phyloP scores from a whole-genome alignment of 805 yeast species.

The Ogataea paraovalis region DNA sequence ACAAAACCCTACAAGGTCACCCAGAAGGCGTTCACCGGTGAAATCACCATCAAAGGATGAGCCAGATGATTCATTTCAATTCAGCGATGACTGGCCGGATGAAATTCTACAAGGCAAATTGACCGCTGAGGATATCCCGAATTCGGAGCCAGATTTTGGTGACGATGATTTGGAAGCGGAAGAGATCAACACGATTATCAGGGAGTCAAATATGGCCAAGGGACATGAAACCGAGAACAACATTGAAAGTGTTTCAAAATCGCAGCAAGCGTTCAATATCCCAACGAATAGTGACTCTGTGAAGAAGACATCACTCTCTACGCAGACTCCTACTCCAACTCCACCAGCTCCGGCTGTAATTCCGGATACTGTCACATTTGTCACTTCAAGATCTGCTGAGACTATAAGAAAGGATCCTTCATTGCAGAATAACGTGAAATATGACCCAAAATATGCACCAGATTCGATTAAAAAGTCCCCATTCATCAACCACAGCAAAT shows the following conservation, averaged over 20 bases:
- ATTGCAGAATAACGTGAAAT: constrained; percentile 38
- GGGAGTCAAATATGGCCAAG: constrained; percentile 3
- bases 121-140: constrained; percentile 10
- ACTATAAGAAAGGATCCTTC: constrained; percentile 44
- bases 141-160: constrained; percentile 27
- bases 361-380: constrained; percentile 39
- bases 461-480: constrained; percentile 54
- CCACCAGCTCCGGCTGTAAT: constrained; percentile 14
- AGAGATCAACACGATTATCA: constrained; percentile 8
- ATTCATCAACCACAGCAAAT: constrained; percentile 57
- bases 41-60: constrained; percentile 3
- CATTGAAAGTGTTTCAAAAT: not conserved
- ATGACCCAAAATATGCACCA: constrained; percentile 54
- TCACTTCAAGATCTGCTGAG: constrained; percentile 63
- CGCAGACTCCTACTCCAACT: not conserved
- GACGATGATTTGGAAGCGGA: constrained; percentile 25
- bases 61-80: constrained; percentile 49
- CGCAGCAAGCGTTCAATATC: not conserved
- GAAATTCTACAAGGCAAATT: constrained; percentile 11
- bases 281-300: not conserved
- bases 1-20: not conserved
- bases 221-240: not conserved
- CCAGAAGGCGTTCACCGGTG: not conserved
- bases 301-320: not conserved
- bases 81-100: constrained; percentile 43